phyloP scores from a whole-genome alignment of 140 eudicot species.

The Ambrosia hybrid region DNA sequence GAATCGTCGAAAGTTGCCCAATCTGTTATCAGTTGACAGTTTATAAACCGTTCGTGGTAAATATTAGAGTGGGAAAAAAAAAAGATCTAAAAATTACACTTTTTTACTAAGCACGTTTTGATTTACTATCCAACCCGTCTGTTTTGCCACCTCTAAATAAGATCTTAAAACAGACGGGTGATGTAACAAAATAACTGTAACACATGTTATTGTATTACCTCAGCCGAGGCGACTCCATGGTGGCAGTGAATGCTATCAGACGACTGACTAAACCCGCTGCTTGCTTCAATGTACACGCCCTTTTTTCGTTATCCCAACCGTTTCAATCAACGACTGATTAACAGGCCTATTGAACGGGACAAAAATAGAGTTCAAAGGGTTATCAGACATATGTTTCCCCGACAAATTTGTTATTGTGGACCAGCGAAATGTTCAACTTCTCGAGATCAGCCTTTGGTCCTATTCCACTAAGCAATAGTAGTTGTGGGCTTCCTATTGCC shows the following conservation, averaged over 20 bases:
- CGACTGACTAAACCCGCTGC: slow-evolving; percentile 88
- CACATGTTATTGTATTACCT: slow-evolving; percentile 42
- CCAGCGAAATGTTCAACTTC: slow-evolving; percentile 65
- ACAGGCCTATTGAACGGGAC: slow-evolving; percentile 60
- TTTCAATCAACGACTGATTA: slow-evolving; percentile 69
- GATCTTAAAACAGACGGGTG: neutral
- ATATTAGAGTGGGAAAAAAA: too few relatives aligned
- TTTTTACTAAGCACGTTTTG: too few relatives aligned
- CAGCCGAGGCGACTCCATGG: slow-evolving; percentile 75
- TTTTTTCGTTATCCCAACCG: slow-evolving; percentile 88
- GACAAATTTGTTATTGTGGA: slow-evolving; percentile 68
- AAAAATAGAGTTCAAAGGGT: slow-evolving; percentile 76
- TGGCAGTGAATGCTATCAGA: slow-evolving; percentile 60
- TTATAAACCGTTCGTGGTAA: neutral
- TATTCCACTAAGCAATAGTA: slow-evolving; percentile 81
- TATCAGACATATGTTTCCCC: slow-evolving; percentile 88
- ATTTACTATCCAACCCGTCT: too few relatives aligned
- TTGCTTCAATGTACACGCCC: slow-evolving; percentile 95
- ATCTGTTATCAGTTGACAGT: slow-evolving; percentile 44
- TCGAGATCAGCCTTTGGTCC: slow-evolving; percentile 84
- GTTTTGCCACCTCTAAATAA: neutral
- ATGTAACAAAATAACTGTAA: too few relatives aligned
- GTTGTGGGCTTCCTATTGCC: slow-evolving; percentile 94
- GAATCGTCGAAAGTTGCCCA: slow-evolving; percentile 92
- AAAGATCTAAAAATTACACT: too few relatives aligned